A percentile compares a stretch with the other conserved stretches of the same genome.
These are phyloP conservation scores for Helotiales sp. DNA, from an alignment of 2,329 filamentous ascomycete genomes.

Conservation along the genomic window DNA sequence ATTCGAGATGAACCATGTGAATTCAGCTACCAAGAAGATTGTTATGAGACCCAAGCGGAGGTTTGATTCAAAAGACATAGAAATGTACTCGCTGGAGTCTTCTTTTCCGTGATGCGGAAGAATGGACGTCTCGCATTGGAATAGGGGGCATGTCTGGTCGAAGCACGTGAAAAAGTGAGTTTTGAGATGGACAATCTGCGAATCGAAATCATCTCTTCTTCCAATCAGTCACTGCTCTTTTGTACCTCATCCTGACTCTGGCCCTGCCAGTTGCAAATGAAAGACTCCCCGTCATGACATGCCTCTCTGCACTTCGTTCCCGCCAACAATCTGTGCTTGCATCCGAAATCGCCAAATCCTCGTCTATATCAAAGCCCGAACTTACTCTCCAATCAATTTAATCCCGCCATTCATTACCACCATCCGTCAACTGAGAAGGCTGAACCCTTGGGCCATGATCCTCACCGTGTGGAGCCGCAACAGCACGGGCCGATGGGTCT, in stretches of 20 bases:
- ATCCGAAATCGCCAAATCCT: not conserved
- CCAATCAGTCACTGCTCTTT: no score
- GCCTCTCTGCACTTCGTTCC: no score
- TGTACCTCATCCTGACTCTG: no score
- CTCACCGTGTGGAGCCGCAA: slow-evolving; percentile 13
- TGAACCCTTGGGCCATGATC: slow-evolving; percentile 34
- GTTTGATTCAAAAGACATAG: not conserved
- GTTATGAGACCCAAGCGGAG: not conserved
- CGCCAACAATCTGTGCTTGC: no score
- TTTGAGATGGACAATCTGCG: not conserved
- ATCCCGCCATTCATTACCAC: slow-evolving; percentile 35
- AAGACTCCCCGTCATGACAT: no score
- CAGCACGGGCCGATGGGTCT: not conserved
- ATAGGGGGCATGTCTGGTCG: not conserved
- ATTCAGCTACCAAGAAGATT: no score
- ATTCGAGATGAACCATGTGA: no score
- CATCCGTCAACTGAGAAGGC: slow-evolving; percentile 34
- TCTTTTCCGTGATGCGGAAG: not conserved
- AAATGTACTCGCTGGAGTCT: not conserved
- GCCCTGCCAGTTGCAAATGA: no score
- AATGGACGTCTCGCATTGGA: not conserved
- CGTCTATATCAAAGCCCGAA: not conserved
- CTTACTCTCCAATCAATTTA: slow-evolving; percentile 9
- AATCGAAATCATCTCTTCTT: no score
- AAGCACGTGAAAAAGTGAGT: not conserved